Evolutionary conservation across 371 early-diverging fungal species (phyloP).

Genomic region (Mucor irregularis): DNA sequence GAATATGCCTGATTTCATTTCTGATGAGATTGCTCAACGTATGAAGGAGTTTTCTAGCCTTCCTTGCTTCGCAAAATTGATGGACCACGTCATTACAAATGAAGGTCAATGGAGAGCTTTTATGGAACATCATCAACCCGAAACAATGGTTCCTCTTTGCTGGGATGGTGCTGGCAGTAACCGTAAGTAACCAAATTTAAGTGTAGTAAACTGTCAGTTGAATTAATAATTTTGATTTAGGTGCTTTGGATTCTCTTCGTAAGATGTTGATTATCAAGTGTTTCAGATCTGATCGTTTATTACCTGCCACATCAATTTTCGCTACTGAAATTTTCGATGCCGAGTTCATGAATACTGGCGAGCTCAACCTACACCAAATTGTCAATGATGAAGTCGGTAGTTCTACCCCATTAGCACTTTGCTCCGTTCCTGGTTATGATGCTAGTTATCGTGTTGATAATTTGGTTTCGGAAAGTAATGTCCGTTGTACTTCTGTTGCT

Average conservation of each 20-base stretch:
- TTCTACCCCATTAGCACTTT: conserved; percentile 86
- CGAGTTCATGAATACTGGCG: conserved; percentile 59
- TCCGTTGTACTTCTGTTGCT: conserved; percentile 81
- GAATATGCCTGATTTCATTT: conserved; percentile 54
- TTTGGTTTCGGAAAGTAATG: conserved; percentile 73
- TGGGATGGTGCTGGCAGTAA: conserved; percentile 54
- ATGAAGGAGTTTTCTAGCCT: conserved; percentile 57
- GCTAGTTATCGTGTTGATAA: conserved; percentile 95
- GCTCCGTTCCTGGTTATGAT: conserved; percentile 95
- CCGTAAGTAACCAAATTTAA: conserved; percentile 41
- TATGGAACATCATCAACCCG: conserved; percentile 54
- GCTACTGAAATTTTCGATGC: conserved; percentile 78
- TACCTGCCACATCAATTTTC: conserved; percentile 74
- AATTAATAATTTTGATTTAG: conserved; percentile 8
- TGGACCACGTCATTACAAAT: conserved; percentile 52
- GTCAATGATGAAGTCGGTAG: conserved; percentile 75
- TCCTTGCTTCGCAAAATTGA: conserved; percentile 56
- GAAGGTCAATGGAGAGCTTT: conserved; percentile 63
- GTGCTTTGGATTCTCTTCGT: conserved; percentile 56
- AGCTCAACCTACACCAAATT: conserved; percentile 71
- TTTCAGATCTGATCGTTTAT: conserved; percentile 88
- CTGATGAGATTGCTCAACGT: conserved; percentile 63
- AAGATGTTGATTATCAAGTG: conserved; percentile 82
- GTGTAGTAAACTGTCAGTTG: not conserved
- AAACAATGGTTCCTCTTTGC: conserved; percentile 65